Evolutionary conservation across 2,329 filamentous ascomycete species (phyloP), one percentile per base, ranked within the genome.

Genomic region (Colletotrichum chrysophilum): DNA sequence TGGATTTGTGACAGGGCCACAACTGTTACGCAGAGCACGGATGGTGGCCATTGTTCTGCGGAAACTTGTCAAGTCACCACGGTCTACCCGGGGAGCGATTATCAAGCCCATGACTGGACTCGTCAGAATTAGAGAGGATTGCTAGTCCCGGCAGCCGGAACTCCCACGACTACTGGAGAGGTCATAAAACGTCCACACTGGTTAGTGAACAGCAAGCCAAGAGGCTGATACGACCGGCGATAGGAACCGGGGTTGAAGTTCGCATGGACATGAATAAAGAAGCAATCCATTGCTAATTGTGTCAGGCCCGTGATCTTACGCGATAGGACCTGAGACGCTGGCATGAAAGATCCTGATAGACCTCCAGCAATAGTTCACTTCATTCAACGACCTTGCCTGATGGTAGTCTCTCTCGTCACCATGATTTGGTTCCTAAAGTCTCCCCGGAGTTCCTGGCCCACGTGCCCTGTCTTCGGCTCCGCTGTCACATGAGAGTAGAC

Each of bases 401-500:
- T 36, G 8, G 26, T 52, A 8, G 26, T 69, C 38, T 69, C 70
- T 32, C 28, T 68, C 24, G 65, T 73, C 10, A 73, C 65, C 52
- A 73, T 60, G 26, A 72, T 52, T 1, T 26, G 26, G 24, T 66
- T 58, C 5, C 21, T 26, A 14, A 26, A 34, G 16, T 24, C 43
- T 9, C 24, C 43, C 14, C 8, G 32, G 14, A 7, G 18, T n/a
- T 26, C 5, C n/a, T 61, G 64, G 26, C 24, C 30, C 5, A 28
- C 14, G 3, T 28, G 24, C 4, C 70, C 55, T 7, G 26, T 36
- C 26, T 24, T 60, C 12, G 61, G 52, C 24, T 69, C 68, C 3
- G 74, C 68, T 13, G 69, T 69, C 36, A 55, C 56, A 26, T 75
- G 70, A 28, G 74, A 34, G 30, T 70, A 66, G 9, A 74, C 68